Evolutionary conservation across 1,139 yeast species (phyloP), one percentile per base, ranked within the genome.

Genomic region (Pichia sp.): DNA sequence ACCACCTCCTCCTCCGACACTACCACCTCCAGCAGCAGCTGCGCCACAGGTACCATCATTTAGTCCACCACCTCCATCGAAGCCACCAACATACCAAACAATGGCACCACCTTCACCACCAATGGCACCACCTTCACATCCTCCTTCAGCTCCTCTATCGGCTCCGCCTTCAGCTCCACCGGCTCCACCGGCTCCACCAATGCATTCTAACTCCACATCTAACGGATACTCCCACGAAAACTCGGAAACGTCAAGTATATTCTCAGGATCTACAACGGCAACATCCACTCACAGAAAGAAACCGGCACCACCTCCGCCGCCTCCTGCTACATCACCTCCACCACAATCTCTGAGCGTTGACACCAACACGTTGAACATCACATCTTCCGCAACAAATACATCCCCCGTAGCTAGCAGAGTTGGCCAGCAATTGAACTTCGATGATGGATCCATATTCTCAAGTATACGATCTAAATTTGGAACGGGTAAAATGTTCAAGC

Each of bases 71-170:
- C 27, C 18, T 25, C 18, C n/a, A 7, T 7, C 26, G 13, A 7
- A 6, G n/a, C n/a, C 26, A 12, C 26, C 26, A 14, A 3, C 18
- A 15, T 4, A 5, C 2, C 3, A n/a, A n/a, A n/a, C n/a, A n/a
- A 66, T 68, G 3, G 66, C 37, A 10, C 27, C 41, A 1, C 28
- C 34, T 17, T 15, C 33, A 10, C 23, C 30, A 3, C 17, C 37
- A 11, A 22, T 33, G 11, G n/a, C 21, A 6, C 18, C 31, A 16
- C 37, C 45, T 7, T 18, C 38, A 6, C 6, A 19, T 12, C 29
- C 35, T n/a, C 18, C 40, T 8, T 14, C 33, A 10, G 18, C 32
- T 15, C 18, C 22, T 11, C 30, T 23, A 12, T 4, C 22, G 23
- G 8, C 35, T 15, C 31, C 37, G 20, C 15, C 29, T 11, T 7